phyloP scores from a whole-genome alignment of 371 early-diverging fungal species.

The Mortierella sp. region DNA sequence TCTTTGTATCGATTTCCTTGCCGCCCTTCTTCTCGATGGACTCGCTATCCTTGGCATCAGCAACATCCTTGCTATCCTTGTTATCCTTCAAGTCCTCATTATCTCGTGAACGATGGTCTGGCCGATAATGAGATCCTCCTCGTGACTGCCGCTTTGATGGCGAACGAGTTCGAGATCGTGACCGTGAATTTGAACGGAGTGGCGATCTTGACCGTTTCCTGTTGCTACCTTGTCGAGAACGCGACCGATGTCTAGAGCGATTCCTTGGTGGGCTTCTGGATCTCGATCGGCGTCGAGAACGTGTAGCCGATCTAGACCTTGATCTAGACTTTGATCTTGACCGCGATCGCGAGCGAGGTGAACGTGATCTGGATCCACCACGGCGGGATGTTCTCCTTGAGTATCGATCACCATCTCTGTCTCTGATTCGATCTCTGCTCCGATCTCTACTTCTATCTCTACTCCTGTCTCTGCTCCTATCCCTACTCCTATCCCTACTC shows the following conservation, averaged over 20 bases:
- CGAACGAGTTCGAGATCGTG: slow-evolving; percentile 27
- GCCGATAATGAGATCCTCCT: slow-evolving; percentile 27
- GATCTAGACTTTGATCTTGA: slow-evolving; percentile 33
- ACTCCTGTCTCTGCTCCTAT: slow-evolving; percentile 22
- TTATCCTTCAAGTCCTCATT: background rate
- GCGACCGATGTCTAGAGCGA: slow-evolving; percentile 22
- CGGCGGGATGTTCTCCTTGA: slow-evolving; percentile 17
- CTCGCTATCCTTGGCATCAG: background rate
- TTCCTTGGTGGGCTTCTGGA: slow-evolving; percentile 22
- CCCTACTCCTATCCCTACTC: slow-evolving; percentile 22
- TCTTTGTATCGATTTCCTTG: slow-evolving; percentile 4
- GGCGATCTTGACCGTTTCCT: slow-evolving; percentile 29
- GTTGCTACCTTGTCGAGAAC: background rate
- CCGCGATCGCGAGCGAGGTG: slow-evolving; percentile 31
- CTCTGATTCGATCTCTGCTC: slow-evolving; percentile 20
- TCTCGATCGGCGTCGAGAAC: slow-evolving; percentile 27
- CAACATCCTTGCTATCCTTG: slow-evolving; percentile 10
- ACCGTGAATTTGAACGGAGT: slow-evolving; percentile 23
- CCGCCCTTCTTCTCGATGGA: background rate
- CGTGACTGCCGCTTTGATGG: slow-evolving; percentile 16
- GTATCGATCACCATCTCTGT: slow-evolving; percentile 21
- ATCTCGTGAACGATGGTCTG: slow-evolving; percentile 22
- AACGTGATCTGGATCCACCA: slow-evolving; percentile 29
- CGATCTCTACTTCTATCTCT: slow-evolving; percentile 22
- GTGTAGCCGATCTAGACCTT: slow-evolving; percentile 20